A percentile compares a stretch with the other conserved stretches of the same genome.
These are phyloP conservation scores for Picea glauca DNA, from an alignment of 75 land plant species.

Conservation along the genomic window DNA sequence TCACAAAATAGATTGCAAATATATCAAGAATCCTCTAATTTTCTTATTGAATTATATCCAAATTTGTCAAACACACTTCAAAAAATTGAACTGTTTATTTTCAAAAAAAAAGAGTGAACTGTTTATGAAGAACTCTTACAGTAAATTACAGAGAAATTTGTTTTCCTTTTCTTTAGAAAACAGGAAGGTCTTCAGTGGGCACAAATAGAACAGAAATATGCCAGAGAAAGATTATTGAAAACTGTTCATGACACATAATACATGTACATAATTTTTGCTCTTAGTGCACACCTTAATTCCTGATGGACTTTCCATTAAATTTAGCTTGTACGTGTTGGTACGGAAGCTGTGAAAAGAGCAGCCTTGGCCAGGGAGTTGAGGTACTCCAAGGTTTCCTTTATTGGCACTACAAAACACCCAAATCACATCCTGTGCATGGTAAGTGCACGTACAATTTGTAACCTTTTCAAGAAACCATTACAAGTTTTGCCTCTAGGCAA, in stretches of 20 bases:
- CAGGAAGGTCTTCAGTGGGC: background rate
- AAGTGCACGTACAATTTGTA: background rate
- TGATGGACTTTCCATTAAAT: slow-evolving; percentile 95
- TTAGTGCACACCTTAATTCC: slow-evolving; percentile 84
- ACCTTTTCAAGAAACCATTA: background rate
- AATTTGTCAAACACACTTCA: background rate
- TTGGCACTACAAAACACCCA: slow-evolving; percentile 46
- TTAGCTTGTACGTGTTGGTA: slow-evolving; percentile 96
- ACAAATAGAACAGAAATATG: background rate
- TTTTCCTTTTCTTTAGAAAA: background rate
- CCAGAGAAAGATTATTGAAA: background rate
- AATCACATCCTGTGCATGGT: background rate
- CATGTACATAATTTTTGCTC: background rate
- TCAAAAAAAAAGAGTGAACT: background rate
- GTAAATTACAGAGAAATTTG: background rate
- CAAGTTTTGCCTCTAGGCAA: background rate
- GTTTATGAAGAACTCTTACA: slow-evolving; percentile 7
- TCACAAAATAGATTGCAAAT: slow-evolving; percentile 19
- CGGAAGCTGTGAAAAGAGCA: slow-evolving; percentile 95
- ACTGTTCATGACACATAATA: background rate
- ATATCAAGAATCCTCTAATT: background rate
- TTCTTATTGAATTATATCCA: background rate
- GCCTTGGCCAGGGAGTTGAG: slow-evolving; percentile 87
- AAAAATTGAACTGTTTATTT: background rate
- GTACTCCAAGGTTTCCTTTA: slow-evolving; percentile 86